Base-by-base conservation (phyloP, 228 moss, liverwort and hornwort species). In the Sphagnum fallax region DNA sequence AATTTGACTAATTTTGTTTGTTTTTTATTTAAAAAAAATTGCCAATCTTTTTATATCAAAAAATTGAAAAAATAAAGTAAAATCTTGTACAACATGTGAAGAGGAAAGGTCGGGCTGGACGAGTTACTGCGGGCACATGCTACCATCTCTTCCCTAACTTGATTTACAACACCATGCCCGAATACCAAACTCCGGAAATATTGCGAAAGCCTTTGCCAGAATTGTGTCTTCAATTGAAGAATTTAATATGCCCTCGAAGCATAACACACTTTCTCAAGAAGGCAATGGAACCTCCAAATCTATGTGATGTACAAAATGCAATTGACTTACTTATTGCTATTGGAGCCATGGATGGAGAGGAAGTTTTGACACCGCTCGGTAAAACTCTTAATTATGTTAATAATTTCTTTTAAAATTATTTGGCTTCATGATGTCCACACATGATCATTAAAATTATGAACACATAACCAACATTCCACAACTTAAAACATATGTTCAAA, bases 161-260 rank as follows among this genome's bases (percentile, higher is more conserved):
- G 59, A 78, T 96, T 0, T 92, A 88, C 65, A 75, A 89, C 57
- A 79, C 88, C 5, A 92, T 91, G 92, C 64, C 75, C 49, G 67
- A 77, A 67, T 92, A 84, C 74, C 95, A 96, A 75, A 77, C 89
- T 77, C 91, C 91, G 12, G 89, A 96, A 75, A 84, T 96, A 53
- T 66, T 92, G 49, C 86, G 91, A 49, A 92, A 71, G 5, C 77
- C 92, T 13, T 73, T 92, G 18, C 80, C 83, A 60, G 73, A 88
- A 51, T 74, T 96, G 52, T 92, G 92, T 64, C 82, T 96, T 16
- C 95, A 84, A 50, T 89, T 96, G 51, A 96, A 92, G 62, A 52
- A 65, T 58, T 61, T 92, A 61, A 55, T 8, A 32, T 69, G 76
- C 63, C 76, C 88, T 4, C 80, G 80, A 62, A 73, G 71, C 13